These are phyloP conservation scores for Postia placenta DNA, from an alignment of 768 basidiomycete species.

Conservation along the genomic window DNA sequence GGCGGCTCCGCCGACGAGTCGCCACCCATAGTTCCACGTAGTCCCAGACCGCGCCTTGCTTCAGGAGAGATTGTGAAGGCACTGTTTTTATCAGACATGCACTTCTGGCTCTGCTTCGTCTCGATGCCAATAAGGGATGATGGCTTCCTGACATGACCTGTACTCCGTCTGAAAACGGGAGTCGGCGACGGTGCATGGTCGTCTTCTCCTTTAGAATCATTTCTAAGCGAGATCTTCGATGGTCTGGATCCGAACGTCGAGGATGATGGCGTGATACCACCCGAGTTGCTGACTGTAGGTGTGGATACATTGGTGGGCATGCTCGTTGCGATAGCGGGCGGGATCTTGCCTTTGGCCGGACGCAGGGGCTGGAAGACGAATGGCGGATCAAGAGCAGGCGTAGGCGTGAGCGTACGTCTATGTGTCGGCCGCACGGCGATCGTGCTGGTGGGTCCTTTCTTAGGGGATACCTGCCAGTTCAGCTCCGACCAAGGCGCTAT, in stretches of 20 bases:
- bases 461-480: constrained; percentile 33
- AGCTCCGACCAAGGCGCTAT: constrained; percentile 61
- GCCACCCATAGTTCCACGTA: constrained; percentile 64
- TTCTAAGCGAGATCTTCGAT: constrained; percentile 23
- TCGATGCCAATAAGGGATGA: constrained; percentile 19
- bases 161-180: constrained; percentile 29
- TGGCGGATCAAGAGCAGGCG: constrained; percentile 50
- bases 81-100: constrained; percentile 15
- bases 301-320: constrained; percentile 23
- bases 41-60: constrained; percentile 50
- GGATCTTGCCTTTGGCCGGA: constrained; percentile 34
- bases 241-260: constrained; percentile 32
- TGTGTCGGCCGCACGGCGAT: constrained; percentile 32
- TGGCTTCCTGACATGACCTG: constrained; percentile 17
- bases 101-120: constrained; percentile 14
- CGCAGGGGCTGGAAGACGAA: constrained; percentile 55
- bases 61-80: constrained; percentile 41
- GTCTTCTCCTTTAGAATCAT: constrained; percentile 14
- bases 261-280: constrained; percentile 34
- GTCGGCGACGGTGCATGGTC: constrained; percentile 20
- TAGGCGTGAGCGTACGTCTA: constrained; percentile 51
- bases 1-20: constrained; percentile 41
- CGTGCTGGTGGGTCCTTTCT: constrained; percentile 23
- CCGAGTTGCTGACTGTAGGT: constrained; percentile 16
- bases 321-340: constrained; percentile 13